phyloP scores from a whole-genome alignment of 2,329 filamentous ascomycete genomes.

The Claviceps sp. region DNA sequence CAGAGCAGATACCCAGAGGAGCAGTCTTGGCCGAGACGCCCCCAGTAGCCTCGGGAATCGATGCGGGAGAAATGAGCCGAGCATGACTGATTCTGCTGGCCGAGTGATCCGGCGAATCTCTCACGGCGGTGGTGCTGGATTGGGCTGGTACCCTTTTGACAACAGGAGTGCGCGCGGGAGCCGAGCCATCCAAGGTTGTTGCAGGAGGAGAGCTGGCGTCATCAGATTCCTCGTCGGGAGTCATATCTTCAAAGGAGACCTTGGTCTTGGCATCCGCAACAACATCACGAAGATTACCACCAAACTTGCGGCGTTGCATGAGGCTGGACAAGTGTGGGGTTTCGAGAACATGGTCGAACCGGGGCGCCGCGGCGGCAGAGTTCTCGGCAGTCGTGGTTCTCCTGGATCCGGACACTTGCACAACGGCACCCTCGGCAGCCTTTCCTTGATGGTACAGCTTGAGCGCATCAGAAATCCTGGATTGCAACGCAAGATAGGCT shows the following conservation, averaged over 20 bases:
- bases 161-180: constrained; percentile 22
- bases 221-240: constrained; percentile 42
- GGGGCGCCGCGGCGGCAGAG: neutral
- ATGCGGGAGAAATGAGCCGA: constrained; percentile 26
- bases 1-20: constrained; percentile 16
- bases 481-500: constrained; percentile 35
- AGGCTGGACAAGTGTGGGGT: constrained; percentile 56
- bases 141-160: constrained; percentile 47
- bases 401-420: no score
- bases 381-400: no score
- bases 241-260: constrained; percentile 34
- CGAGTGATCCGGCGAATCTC: constrained; percentile 30
- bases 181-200: constrained; percentile 7
- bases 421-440: constrained; percentile 27
- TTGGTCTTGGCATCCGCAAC: constrained; percentile 47
- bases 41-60: constrained; percentile 16
- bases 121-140: constrained; percentile 32
- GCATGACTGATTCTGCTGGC: constrained; percentile 43
- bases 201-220: constrained; percentile 12
- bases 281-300: constrained; percentile 42
- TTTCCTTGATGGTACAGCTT: constrained; percentile 38
- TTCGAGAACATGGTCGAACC: constrained; percentile 40
- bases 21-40: constrained; percentile 11
- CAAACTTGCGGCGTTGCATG: constrained; percentile 47
- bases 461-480: constrained; percentile 40